Conservation (phyloP, 768 basidiomycete species). For the Scleroderma bovista region DNA sequence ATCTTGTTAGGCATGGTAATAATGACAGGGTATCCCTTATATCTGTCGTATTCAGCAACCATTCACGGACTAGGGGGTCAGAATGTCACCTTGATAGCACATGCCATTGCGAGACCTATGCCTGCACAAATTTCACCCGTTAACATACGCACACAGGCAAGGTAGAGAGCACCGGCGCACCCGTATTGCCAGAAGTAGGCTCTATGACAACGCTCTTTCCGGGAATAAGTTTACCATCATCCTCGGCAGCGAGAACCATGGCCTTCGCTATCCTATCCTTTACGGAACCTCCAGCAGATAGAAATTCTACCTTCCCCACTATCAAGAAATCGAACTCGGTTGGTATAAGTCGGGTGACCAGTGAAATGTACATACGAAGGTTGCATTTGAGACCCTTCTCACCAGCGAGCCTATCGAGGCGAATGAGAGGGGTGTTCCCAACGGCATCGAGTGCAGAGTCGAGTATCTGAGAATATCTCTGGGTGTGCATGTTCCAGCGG, state of each 20-base stretch:
- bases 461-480: conserved; percentile 45
- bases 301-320: conserved; percentile 91
- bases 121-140: conserved; percentile 39
- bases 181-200: conserved; percentile 94
- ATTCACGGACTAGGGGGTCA: conserved; percentile 12
- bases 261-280: conserved; percentile 96
- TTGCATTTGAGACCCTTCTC: conserved; percentile 82
- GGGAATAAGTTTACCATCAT: conserved; percentile 75
- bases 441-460: conserved; percentile 80
- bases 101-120: conserved; percentile 89
- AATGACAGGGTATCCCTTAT: conserved; percentile 84
- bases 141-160: not conserved
- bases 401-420: conserved; percentile 72
- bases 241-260: conserved; percentile 95
- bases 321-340: not conserved
- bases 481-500: conserved; percentile 14
- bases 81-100: conserved; percentile 79
- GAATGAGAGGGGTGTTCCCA: conserved; percentile 87
- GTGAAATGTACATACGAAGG: conserved; percentile 52
- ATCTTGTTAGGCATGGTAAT: conserved; percentile 94
- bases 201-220: conserved; percentile 92
- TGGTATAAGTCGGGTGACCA: not conserved
- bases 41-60: conserved; percentile 72
- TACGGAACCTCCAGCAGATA: conserved; percentile 88
- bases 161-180: conserved; percentile 35